Base-by-base conservation (phyloP, 495 filamentous ascomycete species). In the Amphirosellinia nigrospora region DNA sequence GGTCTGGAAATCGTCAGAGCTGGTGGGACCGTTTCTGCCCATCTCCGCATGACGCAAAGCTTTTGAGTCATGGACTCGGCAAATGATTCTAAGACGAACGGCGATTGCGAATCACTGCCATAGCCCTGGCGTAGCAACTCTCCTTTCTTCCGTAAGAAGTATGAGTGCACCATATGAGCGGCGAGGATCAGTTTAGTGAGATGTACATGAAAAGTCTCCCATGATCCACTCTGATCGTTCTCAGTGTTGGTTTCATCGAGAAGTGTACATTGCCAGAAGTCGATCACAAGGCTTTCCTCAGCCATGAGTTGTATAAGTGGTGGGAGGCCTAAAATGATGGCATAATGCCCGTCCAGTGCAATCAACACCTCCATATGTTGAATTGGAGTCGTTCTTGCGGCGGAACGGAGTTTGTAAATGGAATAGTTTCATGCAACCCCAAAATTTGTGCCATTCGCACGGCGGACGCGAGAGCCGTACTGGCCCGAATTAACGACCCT, bases 161-260 rank as follows among this genome's bases (percentile, higher is more conserved):
- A 52, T 15, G 48, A 52, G 48, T 52, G 48, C 11, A 52, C 48
- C 23, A 52, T 21, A 28, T 52, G 48, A 23, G 48, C 48, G 11
- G 48, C 48, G 48, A 52, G 48, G 9, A 52, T 28, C n/a, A 52
- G 28, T 52, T 52, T 52, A 10, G 48, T 52, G 28, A 26, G 10
- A 52, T 52, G 48, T 15, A 52, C 10, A 52, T 52, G 48, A 52
- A 52, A 52, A 52, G 23, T 52, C 11, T 28, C 48, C 48, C 48
- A 52, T 28, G 48, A 9, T 6, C 10, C 11, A 11, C 48, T 28
- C 23, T 52, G 48, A 28, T 28, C 23, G 23, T 52, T 8, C 3
- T 52, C 21, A 4, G 21, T 52, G 11, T 28, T 52, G 16, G 3
- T 52, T 52, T 52, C 48, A 23, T 52, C 48, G 10, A 52, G 48